Conservation (phyloP, 1,284 basidiomycete species). For the Ceratobasidium sp. region DNA sequence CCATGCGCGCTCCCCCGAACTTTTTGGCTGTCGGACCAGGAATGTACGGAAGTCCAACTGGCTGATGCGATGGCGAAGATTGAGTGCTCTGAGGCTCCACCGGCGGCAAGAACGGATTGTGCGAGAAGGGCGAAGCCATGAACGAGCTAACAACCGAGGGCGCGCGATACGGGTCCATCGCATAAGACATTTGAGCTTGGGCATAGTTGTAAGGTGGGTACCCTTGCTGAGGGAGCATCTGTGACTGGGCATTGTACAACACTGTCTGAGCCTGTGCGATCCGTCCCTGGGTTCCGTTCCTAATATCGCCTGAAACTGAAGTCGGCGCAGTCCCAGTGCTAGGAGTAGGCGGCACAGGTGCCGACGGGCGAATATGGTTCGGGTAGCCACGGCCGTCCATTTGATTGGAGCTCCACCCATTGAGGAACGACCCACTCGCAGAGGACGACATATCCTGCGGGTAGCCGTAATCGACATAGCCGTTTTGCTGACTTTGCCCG, state of each 20-base stretch:
- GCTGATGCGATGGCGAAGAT: conserved; percentile 40
- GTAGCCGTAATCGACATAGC: conserved; percentile 13
- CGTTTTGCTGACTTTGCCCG: not conserved
- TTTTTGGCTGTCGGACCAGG: conserved; percentile 12
- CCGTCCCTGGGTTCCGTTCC: conserved; percentile 21
- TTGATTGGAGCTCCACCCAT: conserved; percentile 30
- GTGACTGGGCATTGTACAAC: conserved; percentile 26
- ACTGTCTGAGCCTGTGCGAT: conserved; percentile 27
- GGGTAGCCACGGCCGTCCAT: conserved; percentile 33
- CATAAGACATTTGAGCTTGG: conserved; percentile 28
- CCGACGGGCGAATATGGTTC: conserved; percentile 19
- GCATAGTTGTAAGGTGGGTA: conserved; percentile 31
- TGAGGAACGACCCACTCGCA: conserved; percentile 33
- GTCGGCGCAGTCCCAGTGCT: conserved; percentile 14
- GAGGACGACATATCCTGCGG: conserved; percentile 35
- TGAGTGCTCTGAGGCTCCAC: conserved; percentile 39
- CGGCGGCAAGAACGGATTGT: conserved; percentile 44
- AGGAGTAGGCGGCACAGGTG: conserved; percentile 29
- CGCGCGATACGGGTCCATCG: conserved; percentile 40
- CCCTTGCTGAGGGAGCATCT: conserved; percentile 9
- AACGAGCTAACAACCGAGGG: conserved; percentile 44
- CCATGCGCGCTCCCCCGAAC: conserved; percentile 14
- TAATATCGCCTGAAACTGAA: conserved; percentile 25
- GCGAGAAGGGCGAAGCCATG: conserved; percentile 43
- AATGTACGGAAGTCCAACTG: conserved; percentile 36